Percentiles rank a stretch among this genome's conserved stretches.
Evolutionary conservation across 768 basidiomycete species (phyloP).

Genomic region (Tricholoma bakamatsutake): DNA sequence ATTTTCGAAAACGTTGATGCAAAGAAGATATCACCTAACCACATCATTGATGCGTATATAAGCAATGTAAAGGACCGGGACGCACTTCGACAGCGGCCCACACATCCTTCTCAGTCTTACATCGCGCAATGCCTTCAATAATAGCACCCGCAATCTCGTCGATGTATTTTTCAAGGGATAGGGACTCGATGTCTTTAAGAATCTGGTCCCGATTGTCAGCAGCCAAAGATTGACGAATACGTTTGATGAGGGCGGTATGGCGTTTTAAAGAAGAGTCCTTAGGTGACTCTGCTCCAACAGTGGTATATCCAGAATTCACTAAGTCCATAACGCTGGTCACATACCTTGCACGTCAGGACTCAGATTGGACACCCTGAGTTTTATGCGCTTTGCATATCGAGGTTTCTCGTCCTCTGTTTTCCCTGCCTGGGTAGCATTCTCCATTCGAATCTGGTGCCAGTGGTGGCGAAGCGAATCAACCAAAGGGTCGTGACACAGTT

Average conservation of each 20-base stretch:
- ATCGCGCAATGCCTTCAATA: constrained; percentile 78
- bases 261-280: constrained; percentile 95
- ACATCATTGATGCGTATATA: not conserved
- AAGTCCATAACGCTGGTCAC: constrained; percentile 6
- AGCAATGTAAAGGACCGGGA: not conserved
- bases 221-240: constrained; percentile 82
- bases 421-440: constrained; percentile 21
- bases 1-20: constrained; percentile 78
- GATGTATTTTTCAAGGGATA: constrained; percentile 92
- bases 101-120: constrained; percentile 90
- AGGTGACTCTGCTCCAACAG: constrained; percentile 44
- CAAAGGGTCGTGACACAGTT: too few species aligned
- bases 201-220: constrained; percentile 80
- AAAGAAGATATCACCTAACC: constrained; percentile 79
- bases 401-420: constrained; percentile 39
- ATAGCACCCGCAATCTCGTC: constrained; percentile 90
- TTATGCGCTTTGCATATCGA: constrained; percentile 51
- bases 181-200: constrained; percentile 84
- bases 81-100: constrained; percentile 89
- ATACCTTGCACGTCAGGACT: constrained; percentile 44
- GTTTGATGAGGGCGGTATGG: constrained; percentile 93
- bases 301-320: not conserved
- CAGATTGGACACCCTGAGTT: constrained; percentile 53
- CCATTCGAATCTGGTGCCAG: constrained; percentile 27
- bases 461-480: too few species aligned